These are phyloP conservation scores for Plasmodium inui DNA, from an alignment of 169 alveolate species.

Conservation along the genomic window DNA sequence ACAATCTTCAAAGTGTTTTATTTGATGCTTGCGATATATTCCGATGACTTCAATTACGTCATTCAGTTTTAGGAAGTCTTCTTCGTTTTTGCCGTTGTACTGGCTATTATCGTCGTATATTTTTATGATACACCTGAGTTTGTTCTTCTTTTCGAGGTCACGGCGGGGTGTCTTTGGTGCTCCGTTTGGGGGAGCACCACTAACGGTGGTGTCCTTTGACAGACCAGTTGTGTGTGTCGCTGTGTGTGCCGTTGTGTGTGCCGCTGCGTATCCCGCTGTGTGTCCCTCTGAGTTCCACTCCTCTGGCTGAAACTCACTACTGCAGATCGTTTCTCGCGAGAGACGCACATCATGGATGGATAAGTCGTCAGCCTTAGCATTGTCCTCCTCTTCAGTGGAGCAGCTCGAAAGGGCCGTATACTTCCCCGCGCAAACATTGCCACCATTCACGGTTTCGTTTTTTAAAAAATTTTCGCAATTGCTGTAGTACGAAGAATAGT, in stretches of 20 bases:
- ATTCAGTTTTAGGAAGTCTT: constrained; percentile 56
- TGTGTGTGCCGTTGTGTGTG: not conserved
- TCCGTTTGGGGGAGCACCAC: not conserved
- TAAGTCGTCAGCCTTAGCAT: not conserved
- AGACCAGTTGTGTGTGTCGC: not conserved
- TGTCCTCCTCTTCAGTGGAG: not conserved
- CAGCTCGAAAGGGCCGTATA: not conserved
- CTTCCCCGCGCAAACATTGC: not conserved
- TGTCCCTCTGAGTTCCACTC: not conserved
- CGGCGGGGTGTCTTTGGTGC: not conserved
- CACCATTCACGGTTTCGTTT: constrained; percentile 15
- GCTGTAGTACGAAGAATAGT: constrained; percentile 38
- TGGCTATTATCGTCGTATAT: constrained; percentile 72
- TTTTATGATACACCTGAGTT: constrained; percentile 53
- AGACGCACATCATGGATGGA: not conserved
- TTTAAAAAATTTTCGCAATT: constrained; percentile 47
- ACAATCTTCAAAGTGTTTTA: constrained; percentile 47
- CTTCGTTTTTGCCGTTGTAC: constrained; percentile 53
- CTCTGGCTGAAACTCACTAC: constrained; percentile 1
- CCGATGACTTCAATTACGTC: constrained; percentile 71
- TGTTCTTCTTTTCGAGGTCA: not conserved
- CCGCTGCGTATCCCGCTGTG: not conserved
- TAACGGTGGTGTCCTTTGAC: not conserved
- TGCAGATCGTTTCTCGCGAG: constrained; percentile 5
- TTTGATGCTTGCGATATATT: constrained; percentile 70